Conservation (phyloP, 2,329 filamentous ascomycete species). For the Microdochium paspali region DNA sequence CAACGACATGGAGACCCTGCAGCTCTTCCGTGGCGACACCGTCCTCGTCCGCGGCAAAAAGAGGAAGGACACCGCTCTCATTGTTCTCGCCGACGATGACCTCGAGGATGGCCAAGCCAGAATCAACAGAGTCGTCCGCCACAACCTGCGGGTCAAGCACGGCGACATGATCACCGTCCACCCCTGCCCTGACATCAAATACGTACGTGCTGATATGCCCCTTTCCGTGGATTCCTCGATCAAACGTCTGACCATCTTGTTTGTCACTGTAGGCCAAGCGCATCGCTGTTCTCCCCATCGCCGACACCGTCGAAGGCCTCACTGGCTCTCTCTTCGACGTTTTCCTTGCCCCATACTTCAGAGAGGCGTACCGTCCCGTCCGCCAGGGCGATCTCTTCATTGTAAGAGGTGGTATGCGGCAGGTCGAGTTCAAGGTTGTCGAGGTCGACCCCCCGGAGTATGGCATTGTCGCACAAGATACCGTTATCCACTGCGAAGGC, state of each 20-base stretch:
- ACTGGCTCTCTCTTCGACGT: conserved; percentile 98
- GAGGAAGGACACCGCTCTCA: conserved; percentile 97
- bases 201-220: conserved; percentile 52
- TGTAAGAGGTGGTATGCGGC: conserved; percentile 93
- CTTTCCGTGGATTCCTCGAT: conserved; percentile 1
- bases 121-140: conserved; percentile 96
- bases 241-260: neutral
- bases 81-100: conserved; percentile 94
- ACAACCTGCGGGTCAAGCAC: conserved; percentile 97
- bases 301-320: conserved; percentile 94
- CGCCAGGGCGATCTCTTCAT: conserved; percentile 97
- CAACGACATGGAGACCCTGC: conserved; percentile 96
- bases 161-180: conserved; percentile 97
- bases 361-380: conserved; percentile 94
- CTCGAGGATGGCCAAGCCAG: conserved; percentile 94
- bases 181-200: conserved; percentile 99
- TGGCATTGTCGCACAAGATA: conserved; percentile 97
- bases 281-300: conserved; percentile 95
- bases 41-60: conserved; percentile 99
- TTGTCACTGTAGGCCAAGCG: conserved; percentile 72
- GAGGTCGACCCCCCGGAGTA: conserved; percentile 98
- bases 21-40: conserved; percentile 97
- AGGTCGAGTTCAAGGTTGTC: conserved; percentile 99
- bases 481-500: conserved; percentile 97
- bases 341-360: conserved; percentile 98